Evolutionary conservation across 148 eudicot genomes (phyloP).

Genomic region (Oxyria digyna): DNA sequence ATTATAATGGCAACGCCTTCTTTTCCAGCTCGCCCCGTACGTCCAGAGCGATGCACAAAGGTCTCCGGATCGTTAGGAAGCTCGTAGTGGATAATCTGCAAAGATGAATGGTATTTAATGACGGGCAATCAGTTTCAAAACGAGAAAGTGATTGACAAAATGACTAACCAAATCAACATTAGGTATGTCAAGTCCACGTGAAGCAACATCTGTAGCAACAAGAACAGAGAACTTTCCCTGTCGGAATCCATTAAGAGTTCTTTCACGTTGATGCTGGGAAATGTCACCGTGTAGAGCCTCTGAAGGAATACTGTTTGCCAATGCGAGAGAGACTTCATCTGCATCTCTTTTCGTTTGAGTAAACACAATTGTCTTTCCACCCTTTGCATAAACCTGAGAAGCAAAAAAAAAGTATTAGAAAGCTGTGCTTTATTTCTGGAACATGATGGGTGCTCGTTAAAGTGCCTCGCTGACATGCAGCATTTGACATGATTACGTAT

Average conservation of each 20-base stretch:
- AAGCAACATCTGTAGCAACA: conserved; percentile 98
- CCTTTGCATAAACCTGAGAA: conserved; percentile 84
- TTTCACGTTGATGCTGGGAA: conserved; percentile 95
- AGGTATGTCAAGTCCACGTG: conserved; percentile 98
- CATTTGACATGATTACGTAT: background rate
- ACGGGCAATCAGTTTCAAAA: background rate
- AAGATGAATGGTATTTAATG: background rate
- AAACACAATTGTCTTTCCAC: conserved; percentile 90
- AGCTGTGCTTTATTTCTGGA: background rate
- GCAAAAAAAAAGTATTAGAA: background rate
- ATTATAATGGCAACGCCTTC: conserved; percentile 65
- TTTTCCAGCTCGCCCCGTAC: conserved; percentile 98
- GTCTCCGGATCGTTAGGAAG: conserved; percentile 96
- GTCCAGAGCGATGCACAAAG: conserved; percentile 98
- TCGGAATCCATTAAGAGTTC: conserved; percentile 82
- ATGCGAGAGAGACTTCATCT: conserved; percentile 82
- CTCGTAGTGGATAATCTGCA: conserved; percentile 84
- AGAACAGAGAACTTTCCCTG: conserved; percentile 92
- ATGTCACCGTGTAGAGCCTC: conserved; percentile 98
- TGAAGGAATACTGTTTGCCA: conserved; percentile 80
- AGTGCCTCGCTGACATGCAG: background rate
- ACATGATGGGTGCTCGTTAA: background rate
- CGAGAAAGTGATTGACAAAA: background rate
- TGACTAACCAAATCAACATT: conserved; percentile 88
- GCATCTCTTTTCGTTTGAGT: conserved; percentile 96